These are phyloP conservation scores for Colletotrichum lupini DNA, from an alignment of 2,329 filamentous ascomycete genomes.

Conservation along the genomic window DNA sequence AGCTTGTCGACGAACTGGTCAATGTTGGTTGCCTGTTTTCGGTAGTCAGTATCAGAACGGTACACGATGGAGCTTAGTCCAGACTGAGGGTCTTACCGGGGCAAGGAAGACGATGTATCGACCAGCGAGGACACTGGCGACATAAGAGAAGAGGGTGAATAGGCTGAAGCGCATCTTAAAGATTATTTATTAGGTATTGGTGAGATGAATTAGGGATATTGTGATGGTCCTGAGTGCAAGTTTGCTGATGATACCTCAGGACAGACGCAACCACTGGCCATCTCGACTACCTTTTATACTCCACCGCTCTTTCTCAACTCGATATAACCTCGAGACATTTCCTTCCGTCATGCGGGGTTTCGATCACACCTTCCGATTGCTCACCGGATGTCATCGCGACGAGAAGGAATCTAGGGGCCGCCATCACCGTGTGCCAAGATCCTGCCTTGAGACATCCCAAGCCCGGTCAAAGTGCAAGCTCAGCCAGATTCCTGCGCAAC, in stretches of 20 bases:
- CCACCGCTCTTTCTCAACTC: not conserved
- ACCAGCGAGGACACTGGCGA: not conserved
- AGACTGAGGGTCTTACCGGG: not conserved
- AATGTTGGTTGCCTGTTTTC: not conserved
- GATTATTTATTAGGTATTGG: not conserved
- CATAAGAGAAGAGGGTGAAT: not conserved
- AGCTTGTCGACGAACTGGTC: slow-evolving; percentile 18
- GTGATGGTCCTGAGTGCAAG: too few species aligned
- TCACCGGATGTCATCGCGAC: not conserved
- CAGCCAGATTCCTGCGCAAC: not conserved
- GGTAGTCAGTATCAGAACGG: not conserved
- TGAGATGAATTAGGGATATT: not conserved
- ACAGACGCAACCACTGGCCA: not conserved
- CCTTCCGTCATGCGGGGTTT: not conserved
- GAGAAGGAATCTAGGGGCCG: not conserved
- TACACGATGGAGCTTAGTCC: not conserved
- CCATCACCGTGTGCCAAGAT: not conserved
- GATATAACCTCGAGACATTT: not conserved
- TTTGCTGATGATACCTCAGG: not conserved
- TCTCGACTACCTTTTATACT: not conserved
- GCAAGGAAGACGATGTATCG: slow-evolving; percentile 22
- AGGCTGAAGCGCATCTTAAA: not conserved
- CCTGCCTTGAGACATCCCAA: not conserved
- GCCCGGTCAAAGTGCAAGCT: not conserved
- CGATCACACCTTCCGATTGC: not conserved